Evolutionary conservation across 1,284 basidiomycete genomes (phyloP), one percentile per base, ranked within the genome.

Genomic region (Trichosporon ovoides): DNA sequence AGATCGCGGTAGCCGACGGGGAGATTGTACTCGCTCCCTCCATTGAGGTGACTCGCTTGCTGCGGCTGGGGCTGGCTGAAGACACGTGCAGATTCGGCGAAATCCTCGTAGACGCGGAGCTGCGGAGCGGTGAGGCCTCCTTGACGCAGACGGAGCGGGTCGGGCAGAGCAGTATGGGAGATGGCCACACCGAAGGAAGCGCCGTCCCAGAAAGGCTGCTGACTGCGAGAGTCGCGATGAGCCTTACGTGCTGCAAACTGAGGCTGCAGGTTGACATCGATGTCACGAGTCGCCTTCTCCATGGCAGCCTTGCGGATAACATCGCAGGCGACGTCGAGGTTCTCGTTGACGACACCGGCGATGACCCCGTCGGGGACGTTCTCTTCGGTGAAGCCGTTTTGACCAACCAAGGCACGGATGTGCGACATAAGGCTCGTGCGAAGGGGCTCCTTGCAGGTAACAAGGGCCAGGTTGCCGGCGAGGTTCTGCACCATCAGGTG

Each of bases 221-320:
- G 62, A 59, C 60, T 70, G 57, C 72, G 63, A 18, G 68, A 69
- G 55, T 95, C 91, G 61, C 90, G 85, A 76, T 98, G 93, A 56
- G 90, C 87, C 64, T 91, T 85, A 58, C 96, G 84, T 51, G 83
- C 81, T 38, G 91, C 87, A 71, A 93, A 98, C 12, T 92, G 88
- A 31, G 83, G 71, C 5, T 85, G 82, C 60, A 99, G 89, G 35
- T 86, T 86, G 65, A 95, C 92, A 72, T 99, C 96, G 18, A 98
- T 89, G 70, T 98, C 96, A n/a, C 86, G 83, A 53, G 92, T 84
- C 1, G 94, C 94, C 66, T 93, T 87, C 70, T 98, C 94, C 89
- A 97, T 97, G 1, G 96, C 96, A 9, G 94, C 94, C 74, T 91
- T 95, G 78, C 98, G 94, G 64, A 99, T 93, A 7, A 94, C 90